A percentile compares a stretch with the other conserved stretches of the same genome.
Conservation (phyloP, 768 basidiomycete genomes). For the Hericium coralloides region DNA sequence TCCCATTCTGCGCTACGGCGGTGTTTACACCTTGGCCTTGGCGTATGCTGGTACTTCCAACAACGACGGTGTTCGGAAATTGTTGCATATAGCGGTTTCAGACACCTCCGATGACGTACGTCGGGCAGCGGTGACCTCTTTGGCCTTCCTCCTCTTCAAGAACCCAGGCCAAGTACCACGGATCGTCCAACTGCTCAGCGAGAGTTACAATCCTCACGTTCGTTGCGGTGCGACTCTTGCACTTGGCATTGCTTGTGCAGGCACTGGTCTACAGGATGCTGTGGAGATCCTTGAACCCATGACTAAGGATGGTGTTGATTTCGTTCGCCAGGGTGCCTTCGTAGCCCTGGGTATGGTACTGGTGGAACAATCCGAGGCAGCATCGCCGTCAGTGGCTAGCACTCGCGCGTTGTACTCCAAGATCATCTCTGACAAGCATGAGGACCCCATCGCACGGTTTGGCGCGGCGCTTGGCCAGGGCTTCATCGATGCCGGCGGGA, state of each 20-base stretch:
- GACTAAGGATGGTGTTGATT: slow-evolving; percentile 97
- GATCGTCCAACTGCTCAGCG: slow-evolving; percentile 92
- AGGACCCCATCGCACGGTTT: slow-evolving; percentile 97
- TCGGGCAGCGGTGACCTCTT: slow-evolving; percentile 89
- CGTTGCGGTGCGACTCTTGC: slow-evolving; percentile 95
- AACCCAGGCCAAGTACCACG: slow-evolving; percentile 93
- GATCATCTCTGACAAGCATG: slow-evolving; percentile 92
- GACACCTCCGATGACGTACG: slow-evolving; percentile 98
- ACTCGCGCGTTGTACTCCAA: slow-evolving; percentile 83
- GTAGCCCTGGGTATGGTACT: slow-evolving; percentile 95
- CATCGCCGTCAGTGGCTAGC: slow-evolving; percentile 70
- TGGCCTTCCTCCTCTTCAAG: slow-evolving; percentile 96
- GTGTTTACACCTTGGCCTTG: slow-evolving; percentile 91
- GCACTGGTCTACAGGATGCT: slow-evolving; percentile 95
- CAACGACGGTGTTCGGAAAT: slow-evolving; percentile 84
- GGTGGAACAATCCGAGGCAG: slow-evolving; percentile 90
- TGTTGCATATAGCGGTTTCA: slow-evolving; percentile 94
- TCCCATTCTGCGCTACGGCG: slow-evolving; percentile 93
- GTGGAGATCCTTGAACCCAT: slow-evolving; percentile 95
- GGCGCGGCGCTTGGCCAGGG: slow-evolving; percentile 95
- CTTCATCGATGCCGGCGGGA: slow-evolving; percentile 93
- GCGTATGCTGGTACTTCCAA: slow-evolving; percentile 96
- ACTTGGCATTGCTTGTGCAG: slow-evolving; percentile 94
- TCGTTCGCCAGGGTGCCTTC: slow-evolving; percentile 96
- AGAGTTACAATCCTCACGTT: slow-evolving; percentile 98